A percentile compares a stretch with the other conserved stretches of the same genome.
Evolutionary conservation across 441 rosid species (phyloP).

Genomic region (Gossypium gossypioides): DNA sequence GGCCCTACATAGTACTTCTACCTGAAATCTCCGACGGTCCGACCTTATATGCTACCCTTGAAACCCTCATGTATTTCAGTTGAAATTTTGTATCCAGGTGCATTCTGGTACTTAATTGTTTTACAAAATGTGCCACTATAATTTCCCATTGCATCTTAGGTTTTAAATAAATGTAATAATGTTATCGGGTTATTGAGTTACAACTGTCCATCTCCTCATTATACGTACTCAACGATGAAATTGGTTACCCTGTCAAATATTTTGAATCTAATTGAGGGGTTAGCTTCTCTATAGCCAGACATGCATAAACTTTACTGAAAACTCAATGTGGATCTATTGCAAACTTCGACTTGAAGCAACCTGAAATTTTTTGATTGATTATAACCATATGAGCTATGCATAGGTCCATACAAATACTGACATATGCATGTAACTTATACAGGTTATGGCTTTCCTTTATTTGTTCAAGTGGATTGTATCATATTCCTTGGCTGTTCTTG

Average conservation of each 20-base stretch:
- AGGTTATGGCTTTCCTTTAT: slow-evolving; percentile 44
- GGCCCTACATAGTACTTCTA: neutral
- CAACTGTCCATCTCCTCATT: neutral
- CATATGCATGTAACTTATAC: slow-evolving; percentile 12
- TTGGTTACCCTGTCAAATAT: neutral
- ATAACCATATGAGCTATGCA: neutral
- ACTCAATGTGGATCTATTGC: neutral
- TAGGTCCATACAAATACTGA: neutral
- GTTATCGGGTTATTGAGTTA: neutral
- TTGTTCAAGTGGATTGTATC: slow-evolving; percentile 34
- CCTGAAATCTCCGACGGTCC: neutral
- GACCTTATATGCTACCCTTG: neutral
- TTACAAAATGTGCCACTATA: neutral
- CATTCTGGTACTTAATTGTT: neutral
- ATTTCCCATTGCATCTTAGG: neutral
- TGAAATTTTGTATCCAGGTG: neutral
- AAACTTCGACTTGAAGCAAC: neutral
- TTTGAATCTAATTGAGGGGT: neutral
- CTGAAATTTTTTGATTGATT: neutral
- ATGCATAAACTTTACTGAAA: neutral
- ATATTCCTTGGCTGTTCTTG: slow-evolving; percentile 26
- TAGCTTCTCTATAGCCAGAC: neutral
- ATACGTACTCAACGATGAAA: neutral
- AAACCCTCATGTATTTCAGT: neutral
- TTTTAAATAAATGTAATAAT: neutral